Evolutionary conservation across 768 basidiomycete species (phyloP), one percentile per base, ranked within the genome.

Genomic region (Clavulina sp.): DNA sequence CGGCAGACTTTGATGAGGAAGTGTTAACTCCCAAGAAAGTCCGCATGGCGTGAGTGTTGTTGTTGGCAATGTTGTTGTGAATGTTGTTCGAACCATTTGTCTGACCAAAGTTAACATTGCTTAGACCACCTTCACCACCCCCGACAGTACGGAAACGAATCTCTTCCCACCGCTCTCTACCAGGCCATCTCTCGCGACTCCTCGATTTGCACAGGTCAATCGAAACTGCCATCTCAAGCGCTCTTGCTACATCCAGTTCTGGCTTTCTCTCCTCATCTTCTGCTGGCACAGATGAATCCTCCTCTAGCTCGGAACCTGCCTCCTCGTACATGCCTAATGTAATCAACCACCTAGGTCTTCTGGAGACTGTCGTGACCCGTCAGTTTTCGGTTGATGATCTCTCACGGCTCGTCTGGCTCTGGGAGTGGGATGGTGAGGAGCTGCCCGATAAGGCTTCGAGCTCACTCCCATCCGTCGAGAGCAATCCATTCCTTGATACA

Each of bases 201-300:
- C 68, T 70, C 56, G 70, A 65, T 50, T 70, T 81, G 44, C 79
- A 87, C 58, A 78, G 74, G 23, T 75, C 78, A 9, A 68, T 88
- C 44, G 83, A 87, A 57, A 81, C 82, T 60, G 85, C 86, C 48
- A 72, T 88, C 51, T 85, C 86, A 2, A 83, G 85, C 66, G 83
- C 84, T 5, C 73, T 89, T 28, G 85, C 85, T 4, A 84, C 84
- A 9, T 84, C 78, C 13, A 55, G 41, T 36, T 21, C 26, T 36
- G 54, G 54, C 21, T 51, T 55, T 16, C 41, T 48, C 5, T 40
- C 54, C 5, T 49, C 54, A 24, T 19, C 31, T 5, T 2, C 30
- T 2, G 36, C 44, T 24, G 23, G 21, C 24, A 49, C 7, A 46
- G 9, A 46, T 28, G 26, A 26, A 7, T 7, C 9, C 7, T 9